A percentile compares a stretch with the other conserved stretches of the same genome.
Conservation (phyloP, 2,329 filamentous ascomycete genomes). For the Calonectria pauciramosa region DNA sequence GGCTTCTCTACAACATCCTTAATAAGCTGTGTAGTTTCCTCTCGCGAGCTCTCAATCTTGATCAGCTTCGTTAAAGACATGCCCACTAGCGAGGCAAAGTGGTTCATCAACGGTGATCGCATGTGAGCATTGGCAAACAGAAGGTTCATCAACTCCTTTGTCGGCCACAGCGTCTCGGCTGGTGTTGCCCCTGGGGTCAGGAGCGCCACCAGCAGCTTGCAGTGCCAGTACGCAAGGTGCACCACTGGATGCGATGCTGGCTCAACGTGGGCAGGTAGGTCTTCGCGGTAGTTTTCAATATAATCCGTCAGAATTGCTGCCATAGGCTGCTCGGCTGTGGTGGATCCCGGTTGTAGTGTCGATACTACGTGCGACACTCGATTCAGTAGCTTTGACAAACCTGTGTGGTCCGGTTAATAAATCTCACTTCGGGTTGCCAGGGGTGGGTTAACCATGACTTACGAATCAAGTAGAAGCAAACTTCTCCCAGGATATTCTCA, state of each 20-base stretch:
- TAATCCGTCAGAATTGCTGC: conserved; percentile 54
- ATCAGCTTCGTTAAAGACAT: conserved; percentile 73
- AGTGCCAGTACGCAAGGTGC: conserved; percentile 79
- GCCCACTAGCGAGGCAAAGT: conserved; percentile 72
- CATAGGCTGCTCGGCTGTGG: conserved; percentile 51
- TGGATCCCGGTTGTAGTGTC: conserved; percentile 50
- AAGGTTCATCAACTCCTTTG: conserved; percentile 70
- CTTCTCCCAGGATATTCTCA: conserved; percentile 71
- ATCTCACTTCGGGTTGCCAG: background rate
- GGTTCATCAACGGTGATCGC: conserved; percentile 75
- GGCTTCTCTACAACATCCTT: conserved; percentile 69
- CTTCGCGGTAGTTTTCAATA: conserved; percentile 74
- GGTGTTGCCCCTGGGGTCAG: conserved; percentile 69
- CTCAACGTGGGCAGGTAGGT: conserved; percentile 70
- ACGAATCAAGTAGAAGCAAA: conserved; percentile 75
- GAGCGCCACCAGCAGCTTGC: conserved; percentile 74
- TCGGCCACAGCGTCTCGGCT: conserved; percentile 71
- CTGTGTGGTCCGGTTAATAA: conserved; percentile 50
- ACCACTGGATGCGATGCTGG: conserved; percentile 67
- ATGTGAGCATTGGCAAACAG: conserved; percentile 68
- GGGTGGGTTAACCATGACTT: conserved; percentile 53
- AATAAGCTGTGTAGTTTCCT: conserved; percentile 69
- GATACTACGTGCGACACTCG: conserved; percentile 55
- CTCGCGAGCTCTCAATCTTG: conserved; percentile 67
- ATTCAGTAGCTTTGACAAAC: conserved; percentile 69